A percentile compares a stretch with the other conserved stretches of the same genome.
These are phyloP conservation scores for Abelmoschus esculentus DNA, from an alignment of 345 rosid species.

Conservation along the genomic window DNA sequence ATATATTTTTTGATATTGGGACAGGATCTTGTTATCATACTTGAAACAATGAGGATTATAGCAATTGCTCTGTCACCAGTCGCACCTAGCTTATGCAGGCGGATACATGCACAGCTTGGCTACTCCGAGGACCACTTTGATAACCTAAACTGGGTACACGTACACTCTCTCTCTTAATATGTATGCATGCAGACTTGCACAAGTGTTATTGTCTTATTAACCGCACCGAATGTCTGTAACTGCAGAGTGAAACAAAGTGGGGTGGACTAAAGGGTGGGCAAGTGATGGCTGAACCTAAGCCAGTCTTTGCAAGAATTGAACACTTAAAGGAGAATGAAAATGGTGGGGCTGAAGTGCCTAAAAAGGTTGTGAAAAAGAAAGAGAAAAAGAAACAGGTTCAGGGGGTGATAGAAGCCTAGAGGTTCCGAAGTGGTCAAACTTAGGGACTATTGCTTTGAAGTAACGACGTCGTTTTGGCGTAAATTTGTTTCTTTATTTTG, in stretches of 20 bases:
- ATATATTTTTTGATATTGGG: constrained; percentile 1
- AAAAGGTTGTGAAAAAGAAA: constrained; percentile 36
- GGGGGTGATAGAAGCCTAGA: constrained; percentile 11
- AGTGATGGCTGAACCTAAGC: constrained; percentile 80
- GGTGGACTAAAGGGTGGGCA: constrained; percentile 78
- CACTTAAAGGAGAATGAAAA: constrained; percentile 28
- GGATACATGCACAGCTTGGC: constrained; percentile 83
- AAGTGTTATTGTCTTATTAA: not conserved
- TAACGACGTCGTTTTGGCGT: too few relatives aligned
- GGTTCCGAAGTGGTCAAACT: too few relatives aligned
- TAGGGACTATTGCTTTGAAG: too few relatives aligned
- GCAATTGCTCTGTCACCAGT: constrained; percentile 75
- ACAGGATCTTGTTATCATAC: constrained; percentile 80
- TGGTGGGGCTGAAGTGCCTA: constrained; percentile 20
- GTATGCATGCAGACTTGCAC: not conserved
- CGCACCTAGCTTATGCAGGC: constrained; percentile 58
- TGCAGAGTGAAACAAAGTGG: constrained; percentile 74
- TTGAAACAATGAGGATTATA: constrained; percentile 82
- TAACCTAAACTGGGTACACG: constrained; percentile 48
- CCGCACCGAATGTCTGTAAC: not conserved
- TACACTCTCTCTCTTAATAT: not conserved
- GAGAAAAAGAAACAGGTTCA: constrained; percentile 35
- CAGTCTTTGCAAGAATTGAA: constrained; percentile 78
- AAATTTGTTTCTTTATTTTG: too few relatives aligned
- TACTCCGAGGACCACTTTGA: constrained; percentile 51